Conservation (phyloP, 495 filamentous ascomycete species). For the Tetracladium marchalianum region DNA sequence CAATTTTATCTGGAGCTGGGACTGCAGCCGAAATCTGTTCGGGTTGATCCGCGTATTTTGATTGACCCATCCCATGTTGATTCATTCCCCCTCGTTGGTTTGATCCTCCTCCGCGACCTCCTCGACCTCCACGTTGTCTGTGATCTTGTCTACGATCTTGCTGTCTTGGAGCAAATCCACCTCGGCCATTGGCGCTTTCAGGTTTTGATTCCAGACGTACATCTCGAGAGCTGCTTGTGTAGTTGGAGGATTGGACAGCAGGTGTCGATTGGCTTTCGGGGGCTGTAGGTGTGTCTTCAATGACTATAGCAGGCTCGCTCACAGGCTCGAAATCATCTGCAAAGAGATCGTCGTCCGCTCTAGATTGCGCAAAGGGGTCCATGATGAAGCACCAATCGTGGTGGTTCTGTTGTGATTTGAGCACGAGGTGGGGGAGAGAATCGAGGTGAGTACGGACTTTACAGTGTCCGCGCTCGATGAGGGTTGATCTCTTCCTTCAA, state of each 20-base stretch:
- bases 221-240: too few relatives aligned
- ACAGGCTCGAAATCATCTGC: constrained; percentile 64
- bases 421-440: not conserved
- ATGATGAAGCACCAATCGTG: constrained; percentile 9
- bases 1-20: not conserved
- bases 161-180: not conserved
- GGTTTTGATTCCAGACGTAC: not conserved
- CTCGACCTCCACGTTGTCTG: not conserved
- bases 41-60: not conserved
- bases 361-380: constrained; percentile 55
- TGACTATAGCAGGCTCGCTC: constrained; percentile 25
- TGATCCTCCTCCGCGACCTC: constrained; percentile 2
- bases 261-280: not conserved
- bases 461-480: too few relatives aligned
- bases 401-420: not conserved
- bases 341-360: constrained; percentile 57
- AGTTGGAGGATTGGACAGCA: not conserved
- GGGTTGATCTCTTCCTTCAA: too few relatives aligned
- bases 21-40: not conserved
- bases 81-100: not conserved
- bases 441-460: too few relatives aligned
- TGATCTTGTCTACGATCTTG: not conserved
- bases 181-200: not conserved
- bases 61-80: not conserved
- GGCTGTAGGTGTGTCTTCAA: constrained; percentile 1